phyloP scores from a whole-genome alignment of 2,329 filamentous ascomycete species.

The Verticillium albo-atrum region DNA sequence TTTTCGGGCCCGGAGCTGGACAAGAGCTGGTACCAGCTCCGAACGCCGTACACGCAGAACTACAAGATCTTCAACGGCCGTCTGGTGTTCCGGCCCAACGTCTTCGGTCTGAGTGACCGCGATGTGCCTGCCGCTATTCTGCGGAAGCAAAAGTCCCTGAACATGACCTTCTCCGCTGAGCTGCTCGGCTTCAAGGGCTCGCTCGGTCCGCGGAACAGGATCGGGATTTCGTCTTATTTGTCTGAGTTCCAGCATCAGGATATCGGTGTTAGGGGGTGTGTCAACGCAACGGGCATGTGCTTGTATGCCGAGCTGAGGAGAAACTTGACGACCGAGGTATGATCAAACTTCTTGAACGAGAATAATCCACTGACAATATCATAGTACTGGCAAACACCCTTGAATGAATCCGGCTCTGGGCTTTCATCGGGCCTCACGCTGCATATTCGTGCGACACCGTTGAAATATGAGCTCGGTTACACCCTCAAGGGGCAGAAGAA shows the following conservation, averaged over 20 bases:
- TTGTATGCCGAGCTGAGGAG: slow-evolving; percentile 4
- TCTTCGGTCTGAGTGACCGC: slow-evolving; percentile 19
- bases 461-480: slow-evolving; percentile 17
- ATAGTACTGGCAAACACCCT: slow-evolving; percentile 4
- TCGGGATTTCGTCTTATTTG: slow-evolving; percentile 20
- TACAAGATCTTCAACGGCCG: slow-evolving; percentile 2
- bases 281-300: slow-evolving; percentile 12
- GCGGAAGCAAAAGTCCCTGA: slow-evolving; percentile 21
- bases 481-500: slow-evolving; percentile 2
- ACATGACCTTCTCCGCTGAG: slow-evolving; percentile 21
- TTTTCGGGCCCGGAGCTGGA: neutral
- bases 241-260: slow-evolving; percentile 19
- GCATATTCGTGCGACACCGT: slow-evolving; percentile 15
- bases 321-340: slow-evolving; percentile 5
- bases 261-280: slow-evolving; percentile 18
- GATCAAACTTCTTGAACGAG: neutral
- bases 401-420: neutral
- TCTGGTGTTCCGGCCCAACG: slow-evolving; percentile 25
- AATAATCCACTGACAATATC: neutral
- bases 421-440: slow-evolving; percentile 9
- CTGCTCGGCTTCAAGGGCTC: slow-evolving; percentile 8
- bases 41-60: slow-evolving; percentile 4
- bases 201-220: slow-evolving; percentile 13
- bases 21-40: slow-evolving; percentile 8
- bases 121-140: slow-evolving; percentile 21